These are phyloP conservation scores for Cryptosporidium baileyi DNA, from an alignment of 169 alveolate species.

Conservation along the genomic window DNA sequence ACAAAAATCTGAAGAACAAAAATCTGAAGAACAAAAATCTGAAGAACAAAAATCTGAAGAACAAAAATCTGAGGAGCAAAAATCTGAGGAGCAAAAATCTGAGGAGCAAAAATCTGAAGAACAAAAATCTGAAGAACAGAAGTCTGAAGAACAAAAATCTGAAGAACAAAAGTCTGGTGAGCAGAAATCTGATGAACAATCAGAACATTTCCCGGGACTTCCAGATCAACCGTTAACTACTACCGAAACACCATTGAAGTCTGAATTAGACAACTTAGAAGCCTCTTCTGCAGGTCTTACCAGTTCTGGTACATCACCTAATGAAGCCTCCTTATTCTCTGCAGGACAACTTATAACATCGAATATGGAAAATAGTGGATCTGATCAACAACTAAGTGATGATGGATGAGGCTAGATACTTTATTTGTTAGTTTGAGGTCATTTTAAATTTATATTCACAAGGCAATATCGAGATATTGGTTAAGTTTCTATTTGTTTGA, in stretches of 20 bases:
- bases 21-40: background rate
- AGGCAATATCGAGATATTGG: background rate
- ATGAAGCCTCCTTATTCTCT: background rate
- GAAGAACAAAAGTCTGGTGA: background rate
- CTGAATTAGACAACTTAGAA: background rate
- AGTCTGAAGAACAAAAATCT: background rate
- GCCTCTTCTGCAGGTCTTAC: background rate
- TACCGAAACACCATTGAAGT: background rate
- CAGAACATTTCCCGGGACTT: background rate
- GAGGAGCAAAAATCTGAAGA: too few relatives aligned
- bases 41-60: background rate
- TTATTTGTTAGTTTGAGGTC: background rate
- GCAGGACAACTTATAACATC: conserved; percentile 47
- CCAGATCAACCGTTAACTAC: background rate
- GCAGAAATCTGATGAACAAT: background rate
- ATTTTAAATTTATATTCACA: too few relatives aligned
- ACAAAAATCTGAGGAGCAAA: background rate
- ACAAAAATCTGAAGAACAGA: too few relatives aligned
- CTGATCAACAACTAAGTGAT: background rate
- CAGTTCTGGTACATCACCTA: background rate
- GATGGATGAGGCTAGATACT: background rate
- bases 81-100: background rate
- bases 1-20: too few relatives aligned
- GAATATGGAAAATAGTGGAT: conserved; percentile 62
- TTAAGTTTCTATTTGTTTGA: background rate